Base-by-base conservation (phyloP, 805 yeast genomes). In the Saccharomycopsis fermentans region DNA sequence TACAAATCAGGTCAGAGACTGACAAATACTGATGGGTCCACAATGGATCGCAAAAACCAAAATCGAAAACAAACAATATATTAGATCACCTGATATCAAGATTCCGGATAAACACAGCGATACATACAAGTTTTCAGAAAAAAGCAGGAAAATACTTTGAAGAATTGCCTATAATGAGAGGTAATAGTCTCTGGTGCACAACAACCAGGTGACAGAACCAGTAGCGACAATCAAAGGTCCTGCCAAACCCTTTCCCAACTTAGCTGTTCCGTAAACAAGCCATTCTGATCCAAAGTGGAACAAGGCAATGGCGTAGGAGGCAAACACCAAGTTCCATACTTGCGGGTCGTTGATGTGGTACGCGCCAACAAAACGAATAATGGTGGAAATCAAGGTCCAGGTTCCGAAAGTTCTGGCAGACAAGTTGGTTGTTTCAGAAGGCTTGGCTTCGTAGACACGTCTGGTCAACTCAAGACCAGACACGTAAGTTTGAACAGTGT, bases 351-450 rank as follows among this genome's bases (percentile, higher is more conserved):
- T 75, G 59, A 87, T 74, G 68, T 87, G 75, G 72, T 86, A 87
- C 14, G 98, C 95, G 58, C 96, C 96, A 70, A 87, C 90, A 63
- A 84, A 78, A 68, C 99, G 82, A 54, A 94, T 84, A 34, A 92
- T 76, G 1, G 96, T 81, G 2, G 96, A 84, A 65, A 91, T 78
- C 43, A 91, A 75, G 0, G 99, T 94, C 99, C 99, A 94, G 0
- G 99, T 94, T 36, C 99, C 99, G 70, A 94, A 94, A 0, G 99
- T 92, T 66, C 99, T 81, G n/a, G 97, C 96, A 65, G 94, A 83
- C 64, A 94, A 76, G 14, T 74, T 70, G 1, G 83, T 81, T 27
- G 84, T 86, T 69, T 86, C 80, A 6, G 68, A 63, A 16, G 91
- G 90, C 52, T 79, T 71, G 55, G 72, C 76, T 36, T 80, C 85